Base-by-base conservation (phyloP, 2,329 filamentous ascomycete species). In the Aschersonia sp. region DNA sequence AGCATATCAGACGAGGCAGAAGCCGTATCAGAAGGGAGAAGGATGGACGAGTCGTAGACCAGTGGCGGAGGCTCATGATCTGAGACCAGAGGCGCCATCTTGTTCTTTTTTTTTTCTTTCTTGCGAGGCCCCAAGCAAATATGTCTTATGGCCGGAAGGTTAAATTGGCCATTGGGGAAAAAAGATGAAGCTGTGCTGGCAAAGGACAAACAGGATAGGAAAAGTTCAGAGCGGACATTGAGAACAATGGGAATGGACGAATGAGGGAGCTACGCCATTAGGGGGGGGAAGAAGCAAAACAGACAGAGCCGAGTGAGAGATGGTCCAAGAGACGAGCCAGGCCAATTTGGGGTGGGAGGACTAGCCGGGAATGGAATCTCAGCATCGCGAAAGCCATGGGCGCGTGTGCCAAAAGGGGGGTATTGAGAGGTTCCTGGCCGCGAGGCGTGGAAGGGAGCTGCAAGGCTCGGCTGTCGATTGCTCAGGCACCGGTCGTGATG, bases 1-100 rank as follows among this genome's bases (percentile, higher is more conserved):
- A 47, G 44, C 48, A 58, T 50, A 58, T 62, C 58, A 59, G 62
- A 61, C 58, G 64, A 66, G 53, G 65, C 63, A 63, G 59, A 60
- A 44, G 56, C 58, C 55, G 64, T 63, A 56, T 66, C 65, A 62
- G 65, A 59, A 53, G 46, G 55, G 55, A 48, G 52, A 52, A 49
- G 45, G 41, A 51, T 42, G 29, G 48, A 45, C 45, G 50, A 49
- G 42, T 46, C 44, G 31, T 48, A 11, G 40, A 37, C 43, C 43
- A 31, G 42, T 43, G 32, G 37, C 45, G 37, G 44, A 40, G 42
- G 32, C 11, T 43, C 40, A 45, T 41, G 49, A 44, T 35, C 30
- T 39, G 49, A 49, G 51, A 47, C 48, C 42, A 48, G 46, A 48
- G 53, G 54, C 54, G 56, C 52, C 54, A 59, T 58, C 50, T 53